phyloP scores from a whole-genome alignment of 176 grass and related monocot genomes.

The Hordeum marinum region DNA sequence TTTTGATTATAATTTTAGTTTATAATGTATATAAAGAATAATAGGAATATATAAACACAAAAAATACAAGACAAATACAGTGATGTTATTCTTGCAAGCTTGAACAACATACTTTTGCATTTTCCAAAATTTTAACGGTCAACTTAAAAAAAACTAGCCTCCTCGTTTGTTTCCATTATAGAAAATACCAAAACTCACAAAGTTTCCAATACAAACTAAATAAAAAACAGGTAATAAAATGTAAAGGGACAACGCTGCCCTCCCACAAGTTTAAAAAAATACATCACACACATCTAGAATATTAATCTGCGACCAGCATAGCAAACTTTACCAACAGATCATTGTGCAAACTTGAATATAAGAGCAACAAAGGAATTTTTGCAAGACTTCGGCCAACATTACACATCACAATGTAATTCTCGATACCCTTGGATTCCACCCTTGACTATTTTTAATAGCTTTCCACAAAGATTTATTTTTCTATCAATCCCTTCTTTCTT shows the following conservation, averaged over 20 bases:
- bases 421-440: too few species aligned
- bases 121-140: not conserved
- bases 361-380: not conserved
- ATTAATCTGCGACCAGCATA: not conserved
- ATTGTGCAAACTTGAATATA: not conserved
- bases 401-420: too few species aligned
- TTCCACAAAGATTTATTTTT: too few species aligned
- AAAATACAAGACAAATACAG: not conserved
- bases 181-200: not conserved
- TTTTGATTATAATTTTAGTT: not conserved
- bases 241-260: not conserved
- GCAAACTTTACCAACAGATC: not conserved
- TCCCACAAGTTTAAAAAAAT: not conserved
- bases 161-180: not conserved
- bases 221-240: not conserved
- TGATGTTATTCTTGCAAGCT: not conserved
- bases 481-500: too few species aligned
- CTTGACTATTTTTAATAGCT: too few species aligned
- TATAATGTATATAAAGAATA: too few species aligned
- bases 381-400: too few species aligned
- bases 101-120: not conserved
- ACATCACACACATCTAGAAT: not conserved
- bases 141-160: not conserved
- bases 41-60: not conserved
- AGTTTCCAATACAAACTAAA: not conserved